Evolutionary conservation across 139 green algal species (phyloP).

Genomic region (Trebouxia sp.): DNA sequence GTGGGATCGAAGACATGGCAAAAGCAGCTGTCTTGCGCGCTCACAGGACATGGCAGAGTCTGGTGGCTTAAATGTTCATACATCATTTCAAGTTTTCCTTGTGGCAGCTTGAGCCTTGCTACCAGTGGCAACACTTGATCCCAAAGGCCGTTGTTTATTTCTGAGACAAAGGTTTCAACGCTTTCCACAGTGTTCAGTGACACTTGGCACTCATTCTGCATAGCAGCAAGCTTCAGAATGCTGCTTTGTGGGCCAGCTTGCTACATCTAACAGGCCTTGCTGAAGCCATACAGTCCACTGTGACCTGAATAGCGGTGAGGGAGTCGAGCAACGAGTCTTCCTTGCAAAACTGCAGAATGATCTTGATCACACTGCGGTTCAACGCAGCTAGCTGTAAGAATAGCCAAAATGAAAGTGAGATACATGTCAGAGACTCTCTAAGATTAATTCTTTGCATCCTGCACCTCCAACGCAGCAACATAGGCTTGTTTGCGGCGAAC

Average conservation of each 20-base stretch:
- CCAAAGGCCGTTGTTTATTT: conserved; percentile 90
- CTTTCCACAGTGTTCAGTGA: conserved; percentile 95
- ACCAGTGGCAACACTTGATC: conserved; percentile 87
- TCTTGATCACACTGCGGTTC: conserved; percentile 89
- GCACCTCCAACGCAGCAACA: neutral
- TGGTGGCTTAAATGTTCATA: conserved; percentile 94
- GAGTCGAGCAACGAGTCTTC: conserved; percentile 90
- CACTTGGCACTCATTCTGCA: conserved; percentile 91
- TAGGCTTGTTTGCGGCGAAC: conserved; percentile 45
- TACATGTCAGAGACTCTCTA: no score
- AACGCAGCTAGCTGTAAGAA: neutral
- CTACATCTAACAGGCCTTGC: no score
- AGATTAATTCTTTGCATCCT: no score
- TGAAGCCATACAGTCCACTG: no score
- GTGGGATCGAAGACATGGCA: no score
- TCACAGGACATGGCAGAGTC: no score
- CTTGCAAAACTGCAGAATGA: conserved; percentile 98
- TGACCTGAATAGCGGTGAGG: conserved; percentile 89
- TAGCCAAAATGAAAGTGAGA: no score
- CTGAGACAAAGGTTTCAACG: conserved; percentile 84
- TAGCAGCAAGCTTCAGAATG: no score
- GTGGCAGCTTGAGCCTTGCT: conserved; percentile 85
- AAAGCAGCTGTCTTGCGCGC: no score
- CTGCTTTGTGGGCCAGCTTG: no score
- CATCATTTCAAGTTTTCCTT: conserved; percentile 86